Evolutionary conservation across 1,284 basidiomycete species (phyloP).

Genomic region (Heterobasidion irregulare): DNA sequence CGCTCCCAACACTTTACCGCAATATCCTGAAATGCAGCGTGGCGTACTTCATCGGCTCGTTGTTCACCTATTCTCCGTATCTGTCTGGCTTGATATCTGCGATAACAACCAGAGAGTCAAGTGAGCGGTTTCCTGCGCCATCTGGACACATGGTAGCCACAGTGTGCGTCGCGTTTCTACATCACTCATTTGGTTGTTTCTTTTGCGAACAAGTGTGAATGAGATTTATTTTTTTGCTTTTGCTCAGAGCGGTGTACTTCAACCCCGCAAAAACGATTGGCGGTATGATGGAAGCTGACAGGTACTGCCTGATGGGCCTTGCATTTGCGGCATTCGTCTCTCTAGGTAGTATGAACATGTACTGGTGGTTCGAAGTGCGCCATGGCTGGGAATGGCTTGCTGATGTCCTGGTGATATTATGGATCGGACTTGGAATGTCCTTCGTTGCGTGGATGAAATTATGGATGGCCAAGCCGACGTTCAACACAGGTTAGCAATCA

Average conservation of each 20-base stretch:
- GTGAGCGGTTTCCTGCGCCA: constrained; percentile 48
- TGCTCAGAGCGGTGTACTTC: constrained; percentile 65
- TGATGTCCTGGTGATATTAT: constrained; percentile 61
- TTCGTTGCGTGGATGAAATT: constrained; percentile 82
- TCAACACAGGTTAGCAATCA: constrained; percentile 69
- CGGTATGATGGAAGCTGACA: constrained; percentile 85
- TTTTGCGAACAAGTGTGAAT: no score
- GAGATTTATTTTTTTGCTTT: not conserved
- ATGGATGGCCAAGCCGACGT: constrained; percentile 84
- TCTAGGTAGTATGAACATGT: constrained; percentile 68
- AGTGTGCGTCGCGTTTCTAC: constrained; percentile 23
- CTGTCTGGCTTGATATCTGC: constrained; percentile 59
- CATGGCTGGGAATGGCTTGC: constrained; percentile 65
- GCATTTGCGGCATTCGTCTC: constrained; percentile 70
- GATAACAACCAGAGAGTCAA: constrained; percentile 60
- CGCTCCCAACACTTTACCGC: constrained; percentile 44
- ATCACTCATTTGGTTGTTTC: not conserved
- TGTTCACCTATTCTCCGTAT: constrained; percentile 86
- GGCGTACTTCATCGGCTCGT: constrained; percentile 83
- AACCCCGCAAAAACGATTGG: constrained; percentile 85
- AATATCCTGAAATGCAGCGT: constrained; percentile 88
- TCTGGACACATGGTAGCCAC: constrained; percentile 90
- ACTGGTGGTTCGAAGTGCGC: constrained; percentile 67
- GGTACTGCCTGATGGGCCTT: constrained; percentile 69
- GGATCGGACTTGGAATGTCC: constrained; percentile 81